A percentile compares a stretch with the other conserved stretches of the same genome.
phyloP scores from a whole-genome alignment of 768 basidiomycete species.

The Sporobolomyces roseus region DNA sequence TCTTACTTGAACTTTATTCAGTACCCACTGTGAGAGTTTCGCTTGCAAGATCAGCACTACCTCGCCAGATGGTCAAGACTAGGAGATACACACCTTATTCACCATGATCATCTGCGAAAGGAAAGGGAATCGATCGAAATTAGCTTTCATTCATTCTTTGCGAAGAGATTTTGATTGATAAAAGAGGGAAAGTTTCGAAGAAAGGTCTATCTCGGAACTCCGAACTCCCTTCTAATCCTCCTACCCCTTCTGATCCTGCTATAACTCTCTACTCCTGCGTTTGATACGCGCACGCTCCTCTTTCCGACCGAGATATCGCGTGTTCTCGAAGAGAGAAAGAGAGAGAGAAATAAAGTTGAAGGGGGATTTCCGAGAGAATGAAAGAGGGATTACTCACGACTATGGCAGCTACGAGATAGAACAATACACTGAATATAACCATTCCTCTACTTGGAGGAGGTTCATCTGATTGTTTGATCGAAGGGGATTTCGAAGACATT shows the following conservation, averaged over 20 bases:
- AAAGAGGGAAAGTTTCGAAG: too few species aligned
- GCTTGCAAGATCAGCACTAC: too few species aligned
- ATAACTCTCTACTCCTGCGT: too few species aligned
- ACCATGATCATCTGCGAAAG: slow-evolving; percentile 78
- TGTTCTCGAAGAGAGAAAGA: background rate
- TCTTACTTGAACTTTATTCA: slow-evolving; percentile 61
- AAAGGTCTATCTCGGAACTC: background rate
- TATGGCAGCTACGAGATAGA: slow-evolving; percentile 84
- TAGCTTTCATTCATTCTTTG: too few species aligned
- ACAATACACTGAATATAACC: slow-evolving; percentile 57
- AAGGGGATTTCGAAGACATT: background rate
- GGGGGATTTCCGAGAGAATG: too few species aligned
- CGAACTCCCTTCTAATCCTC: too few species aligned
- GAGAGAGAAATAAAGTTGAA: slow-evolving; percentile 44
- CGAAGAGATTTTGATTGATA: too few species aligned
- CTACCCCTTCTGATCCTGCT: too few species aligned
- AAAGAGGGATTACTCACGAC: too few species aligned
- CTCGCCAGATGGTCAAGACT: too few species aligned
- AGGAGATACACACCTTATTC: slow-evolving; percentile 51
- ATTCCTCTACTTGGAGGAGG: slow-evolving; percentile 35
- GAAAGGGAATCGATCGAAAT: background rate
- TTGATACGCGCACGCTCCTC: background rate
- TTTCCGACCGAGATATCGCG: background rate
- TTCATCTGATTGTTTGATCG: background rate
- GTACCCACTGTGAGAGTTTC: slow-evolving; percentile 64